phyloP scores from a whole-genome alignment of 805 yeast genomes.

The Danielia oregonensis region DNA sequence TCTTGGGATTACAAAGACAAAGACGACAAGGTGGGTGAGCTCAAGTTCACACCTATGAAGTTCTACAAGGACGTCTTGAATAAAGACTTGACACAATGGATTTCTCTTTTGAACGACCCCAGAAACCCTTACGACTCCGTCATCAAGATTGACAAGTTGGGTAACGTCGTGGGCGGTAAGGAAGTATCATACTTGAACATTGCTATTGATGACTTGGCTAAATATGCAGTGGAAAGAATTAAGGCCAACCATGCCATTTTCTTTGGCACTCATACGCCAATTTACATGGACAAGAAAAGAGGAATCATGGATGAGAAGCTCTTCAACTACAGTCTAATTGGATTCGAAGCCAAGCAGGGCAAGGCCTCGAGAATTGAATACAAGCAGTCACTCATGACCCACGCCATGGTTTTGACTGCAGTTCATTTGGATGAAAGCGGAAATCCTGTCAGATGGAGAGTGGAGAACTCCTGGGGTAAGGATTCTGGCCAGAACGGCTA shows the following conservation, averaged over 20 bases:
- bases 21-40: slow-evolving; percentile 10
- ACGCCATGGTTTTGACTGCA: slow-evolving; percentile 19
- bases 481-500: slow-evolving; percentile 65
- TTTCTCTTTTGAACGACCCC: slow-evolving; percentile 20
- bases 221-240: slow-evolving; percentile 14
- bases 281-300: slow-evolving; percentile 19
- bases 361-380: slow-evolving; percentile 17
- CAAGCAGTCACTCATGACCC: slow-evolving; percentile 21
- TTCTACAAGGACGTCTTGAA: slow-evolving; percentile 15
- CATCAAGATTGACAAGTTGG: slow-evolving; percentile 16
- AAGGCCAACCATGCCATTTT: slow-evolving; percentile 16
- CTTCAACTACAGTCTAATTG: slow-evolving; percentile 15
- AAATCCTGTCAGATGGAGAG: slow-evolving; percentile 64
- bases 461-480: slow-evolving; percentile 77
- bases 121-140: slow-evolving; percentile 15
- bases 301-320: slow-evolving; percentile 19
- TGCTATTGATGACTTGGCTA: slow-evolving; percentile 12
- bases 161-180: slow-evolving; percentile 17
- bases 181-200: slow-evolving; percentile 18
- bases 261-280: slow-evolving; percentile 20
- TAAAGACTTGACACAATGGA: slow-evolving; percentile 13
- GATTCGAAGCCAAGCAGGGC: slow-evolving; percentile 11
- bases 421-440: slow-evolving; percentile 32
- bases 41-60: slow-evolving; percentile 16
- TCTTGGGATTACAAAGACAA: slow-evolving; percentile 17